phyloP scores from a whole-genome alignment of 1,284 basidiomycete species.

The Thelephora terrestris region DNA sequence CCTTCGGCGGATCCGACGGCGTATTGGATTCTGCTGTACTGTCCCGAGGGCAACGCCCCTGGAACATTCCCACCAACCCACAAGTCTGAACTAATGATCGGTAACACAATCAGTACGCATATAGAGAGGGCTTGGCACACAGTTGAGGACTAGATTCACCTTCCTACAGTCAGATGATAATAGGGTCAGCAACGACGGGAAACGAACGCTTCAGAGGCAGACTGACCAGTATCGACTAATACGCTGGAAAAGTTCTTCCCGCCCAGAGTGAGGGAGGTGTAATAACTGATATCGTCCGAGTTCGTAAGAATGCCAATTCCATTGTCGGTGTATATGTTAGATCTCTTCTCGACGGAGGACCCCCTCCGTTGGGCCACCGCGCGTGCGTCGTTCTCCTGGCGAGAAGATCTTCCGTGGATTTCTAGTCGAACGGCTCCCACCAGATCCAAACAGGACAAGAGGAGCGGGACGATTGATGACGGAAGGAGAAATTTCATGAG shows the following conservation, averaged over 20 bases:
- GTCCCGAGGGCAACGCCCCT: constrained; percentile 32
- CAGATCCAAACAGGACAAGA: background rate
- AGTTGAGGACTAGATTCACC: background rate
- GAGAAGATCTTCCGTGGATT: background rate
- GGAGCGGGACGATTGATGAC: background rate
- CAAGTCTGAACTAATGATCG: constrained; percentile 37
- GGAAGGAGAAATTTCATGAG: too few relatives aligned
- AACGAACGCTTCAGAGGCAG: background rate
- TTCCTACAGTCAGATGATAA: background rate
- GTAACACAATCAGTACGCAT: background rate
- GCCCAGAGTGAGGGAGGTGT: constrained; percentile 42
- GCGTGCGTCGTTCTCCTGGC: background rate
- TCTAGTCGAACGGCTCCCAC: background rate
- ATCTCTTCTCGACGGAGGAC: background rate
- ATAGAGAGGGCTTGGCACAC: background rate
- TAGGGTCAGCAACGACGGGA: too few relatives aligned
- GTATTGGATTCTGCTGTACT: constrained; percentile 35
- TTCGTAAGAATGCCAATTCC: constrained; percentile 23
- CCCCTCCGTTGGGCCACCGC: background rate
- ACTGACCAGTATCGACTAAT: constrained; percentile 65
- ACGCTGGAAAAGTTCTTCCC: constrained; percentile 35
- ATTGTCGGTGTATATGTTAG: too few relatives aligned
- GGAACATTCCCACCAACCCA: constrained; percentile 44
- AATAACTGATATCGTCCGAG: constrained; percentile 38
- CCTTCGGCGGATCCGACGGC: constrained; percentile 42